Evolutionary conservation across 2,329 filamentous ascomycete genomes (phyloP).

Genomic region (Ophiostoma tasmaniense): DNA sequence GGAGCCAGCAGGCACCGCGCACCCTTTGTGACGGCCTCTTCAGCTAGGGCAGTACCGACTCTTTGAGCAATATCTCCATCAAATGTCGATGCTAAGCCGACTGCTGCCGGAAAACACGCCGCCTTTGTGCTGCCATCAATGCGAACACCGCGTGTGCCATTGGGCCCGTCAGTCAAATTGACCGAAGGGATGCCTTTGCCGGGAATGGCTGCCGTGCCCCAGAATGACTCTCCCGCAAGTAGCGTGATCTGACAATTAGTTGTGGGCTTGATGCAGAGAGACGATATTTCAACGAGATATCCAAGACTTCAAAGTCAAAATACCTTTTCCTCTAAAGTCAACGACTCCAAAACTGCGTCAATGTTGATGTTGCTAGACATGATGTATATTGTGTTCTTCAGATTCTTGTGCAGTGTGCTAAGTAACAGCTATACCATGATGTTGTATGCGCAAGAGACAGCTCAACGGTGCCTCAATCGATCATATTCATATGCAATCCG

Average conservation of each 20-base stretch:
- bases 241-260: conserved; percentile 3
- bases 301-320: neutral
- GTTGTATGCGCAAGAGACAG: neutral
- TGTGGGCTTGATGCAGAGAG: too few relatives aligned
- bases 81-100: conserved; percentile 72
- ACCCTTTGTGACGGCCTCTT: conserved; percentile 53
- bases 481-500: neutral
- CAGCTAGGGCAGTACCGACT: conserved; percentile 61
- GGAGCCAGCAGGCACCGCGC: conserved; percentile 67
- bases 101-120: conserved; percentile 71
- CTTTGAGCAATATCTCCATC: conserved; percentile 60
- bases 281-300: neutral
- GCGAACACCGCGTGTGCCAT: conserved; percentile 58
- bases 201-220: conserved; percentile 7
- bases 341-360: neutral
- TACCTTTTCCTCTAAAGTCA: neutral
- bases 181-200: conserved; percentile 1
- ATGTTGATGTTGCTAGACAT: neutral
- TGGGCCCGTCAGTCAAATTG: conserved; percentile 52
- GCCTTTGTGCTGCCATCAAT: conserved; percentile 63
- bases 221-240: conserved; percentile 2
- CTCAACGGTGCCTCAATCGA: neutral
- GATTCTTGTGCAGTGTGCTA: neutral
- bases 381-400: neutral
- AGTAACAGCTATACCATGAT: neutral